Conservation (phyloP, 2,329 filamentous ascomycete genomes). For the Eurotiales sp. region DNA sequence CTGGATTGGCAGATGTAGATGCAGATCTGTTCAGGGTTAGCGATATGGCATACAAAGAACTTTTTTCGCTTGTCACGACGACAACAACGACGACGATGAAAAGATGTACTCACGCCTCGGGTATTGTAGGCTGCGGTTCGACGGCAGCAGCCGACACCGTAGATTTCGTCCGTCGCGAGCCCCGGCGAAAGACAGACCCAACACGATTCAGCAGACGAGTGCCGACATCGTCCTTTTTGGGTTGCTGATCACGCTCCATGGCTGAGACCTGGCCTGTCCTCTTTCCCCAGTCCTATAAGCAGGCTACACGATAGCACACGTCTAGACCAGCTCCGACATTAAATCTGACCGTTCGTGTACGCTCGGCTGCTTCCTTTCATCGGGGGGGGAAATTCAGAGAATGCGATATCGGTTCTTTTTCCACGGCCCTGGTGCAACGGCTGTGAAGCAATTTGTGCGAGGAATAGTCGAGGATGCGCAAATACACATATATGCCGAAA, state of each 20-base stretch:
- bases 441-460: neutral
- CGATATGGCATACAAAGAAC: neutral
- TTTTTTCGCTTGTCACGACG: too few species aligned
- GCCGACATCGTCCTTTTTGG: slow-evolving; percentile 9
- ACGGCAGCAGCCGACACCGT: neutral
- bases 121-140: neutral
- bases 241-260: slow-evolving; percentile 11
- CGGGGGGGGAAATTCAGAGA: neutral
- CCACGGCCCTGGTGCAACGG: neutral
- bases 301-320: neutral
- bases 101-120: slow-evolving; percentile 11
- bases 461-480: neutral
- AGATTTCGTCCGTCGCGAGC: slow-evolving; percentile 11
- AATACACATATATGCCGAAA: neutral
- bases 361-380: neutral
- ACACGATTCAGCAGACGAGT: slow-evolving; percentile 12
- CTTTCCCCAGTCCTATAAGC: neutral
- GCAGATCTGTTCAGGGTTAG: slow-evolving; percentile 7
- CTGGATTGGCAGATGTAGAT: neutral
- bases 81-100: too few species aligned
- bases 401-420: neutral
- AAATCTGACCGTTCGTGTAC: neutral
- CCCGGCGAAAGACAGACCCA: slow-evolving; percentile 13
- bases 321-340: neutral
- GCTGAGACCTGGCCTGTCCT: neutral